Evolutionary conservation across 805 yeast genomes (phyloP).

Genomic region (Teunomyces tritomae): DNA sequence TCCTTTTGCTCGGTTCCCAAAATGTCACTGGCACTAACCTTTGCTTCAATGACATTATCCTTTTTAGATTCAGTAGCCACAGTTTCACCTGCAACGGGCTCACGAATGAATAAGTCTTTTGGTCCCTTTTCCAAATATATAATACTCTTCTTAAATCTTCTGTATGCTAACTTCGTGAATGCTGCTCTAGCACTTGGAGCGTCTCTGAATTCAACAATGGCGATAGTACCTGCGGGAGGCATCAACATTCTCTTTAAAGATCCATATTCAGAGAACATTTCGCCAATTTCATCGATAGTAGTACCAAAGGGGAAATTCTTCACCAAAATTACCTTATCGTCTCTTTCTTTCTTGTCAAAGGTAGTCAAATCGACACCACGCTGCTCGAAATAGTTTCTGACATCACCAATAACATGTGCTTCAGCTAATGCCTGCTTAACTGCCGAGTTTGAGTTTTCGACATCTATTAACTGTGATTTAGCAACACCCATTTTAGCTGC

Average conservation of each 20-base stretch:
- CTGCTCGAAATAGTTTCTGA: slow-evolving; percentile 78
- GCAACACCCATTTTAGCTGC: slow-evolving; percentile 80
- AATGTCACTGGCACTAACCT: slow-evolving; percentile 44
- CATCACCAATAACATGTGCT: slow-evolving; percentile 91
- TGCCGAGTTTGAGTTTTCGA: slow-evolving; percentile 82
- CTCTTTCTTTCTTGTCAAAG: slow-evolving; percentile 65
- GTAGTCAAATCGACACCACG: slow-evolving; percentile 81
- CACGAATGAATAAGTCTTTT: slow-evolving; percentile 66
- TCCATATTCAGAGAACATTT: slow-evolving; percentile 77
- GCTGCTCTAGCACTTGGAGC: slow-evolving; percentile 85
- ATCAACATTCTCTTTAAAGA: slow-evolving; percentile 74
- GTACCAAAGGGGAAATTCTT: slow-evolving; percentile 93
- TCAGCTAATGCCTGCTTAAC: slow-evolving; percentile 97
- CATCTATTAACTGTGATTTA: slow-evolving; percentile 83
- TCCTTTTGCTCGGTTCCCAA: slow-evolving; percentile 28
- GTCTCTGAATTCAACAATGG: slow-evolving; percentile 86
- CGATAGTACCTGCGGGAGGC: slow-evolving; percentile 97
- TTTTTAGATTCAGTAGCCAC: slow-evolving; percentile 17
- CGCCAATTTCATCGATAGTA: slow-evolving; percentile 73
- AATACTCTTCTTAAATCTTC: slow-evolving; percentile 83
- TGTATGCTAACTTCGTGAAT: slow-evolving; percentile 80
- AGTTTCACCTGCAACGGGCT: slow-evolving; percentile 38
- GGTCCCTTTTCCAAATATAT: slow-evolving; percentile 95
- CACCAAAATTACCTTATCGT: slow-evolving; percentile 76
- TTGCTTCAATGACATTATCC: slow-evolving; percentile 44